Percentiles rank a stretch among this genome's conserved stretches.
Evolutionary conservation across 2,329 filamentous ascomycete genomes (phyloP).

Genomic region (Macrophomina pseudophaseolina): DNA sequence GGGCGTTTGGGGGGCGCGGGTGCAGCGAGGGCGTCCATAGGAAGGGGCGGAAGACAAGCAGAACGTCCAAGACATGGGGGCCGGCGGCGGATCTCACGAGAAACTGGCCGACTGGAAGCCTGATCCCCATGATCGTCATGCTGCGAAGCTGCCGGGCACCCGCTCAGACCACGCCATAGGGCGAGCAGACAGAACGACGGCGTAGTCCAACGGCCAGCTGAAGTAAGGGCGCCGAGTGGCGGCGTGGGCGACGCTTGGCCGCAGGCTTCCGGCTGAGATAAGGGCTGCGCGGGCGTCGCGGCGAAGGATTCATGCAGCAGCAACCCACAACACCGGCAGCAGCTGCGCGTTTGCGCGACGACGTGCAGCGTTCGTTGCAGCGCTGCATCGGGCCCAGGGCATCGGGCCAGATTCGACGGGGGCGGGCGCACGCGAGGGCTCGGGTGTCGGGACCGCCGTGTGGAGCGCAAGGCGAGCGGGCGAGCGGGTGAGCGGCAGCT

Average conservation of each 20-base stretch:
- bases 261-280: slow-evolving; percentile 18
- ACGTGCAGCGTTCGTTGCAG: not conserved
- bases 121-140: slow-evolving; percentile 23
- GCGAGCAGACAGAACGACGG: slow-evolving; percentile 1
- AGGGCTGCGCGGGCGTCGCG: slow-evolving; percentile 9
- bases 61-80: slow-evolving; percentile 17
- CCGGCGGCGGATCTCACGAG: slow-evolving; percentile 19
- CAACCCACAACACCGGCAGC: slow-evolving; percentile 10
- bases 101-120: slow-evolving; percentile 11
- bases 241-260: slow-evolving; percentile 17
- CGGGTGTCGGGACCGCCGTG: not conserved
- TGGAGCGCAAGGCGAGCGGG: not conserved
- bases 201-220: slow-evolving; percentile 9
- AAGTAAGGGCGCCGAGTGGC: slow-evolving; percentile 18
- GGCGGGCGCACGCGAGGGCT: not conserved
- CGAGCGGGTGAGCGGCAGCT: not conserved
- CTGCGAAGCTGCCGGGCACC: slow-evolving; percentile 1
- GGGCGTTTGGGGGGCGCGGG: slow-evolving; percentile 17
- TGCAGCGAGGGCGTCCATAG: slow-evolving; percentile 5
- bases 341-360: slow-evolving; percentile 7
- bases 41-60: slow-evolving; percentile 1
- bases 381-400: not conserved
- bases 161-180: slow-evolving; percentile 8
- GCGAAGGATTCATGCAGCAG: slow-evolving; percentile 25
- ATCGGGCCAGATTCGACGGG: not conserved